A percentile compares a stretch with the other conserved stretches of the same genome.
Conservation (phyloP, 495 filamentous ascomycete genomes). For the Podospora australis region DNA sequence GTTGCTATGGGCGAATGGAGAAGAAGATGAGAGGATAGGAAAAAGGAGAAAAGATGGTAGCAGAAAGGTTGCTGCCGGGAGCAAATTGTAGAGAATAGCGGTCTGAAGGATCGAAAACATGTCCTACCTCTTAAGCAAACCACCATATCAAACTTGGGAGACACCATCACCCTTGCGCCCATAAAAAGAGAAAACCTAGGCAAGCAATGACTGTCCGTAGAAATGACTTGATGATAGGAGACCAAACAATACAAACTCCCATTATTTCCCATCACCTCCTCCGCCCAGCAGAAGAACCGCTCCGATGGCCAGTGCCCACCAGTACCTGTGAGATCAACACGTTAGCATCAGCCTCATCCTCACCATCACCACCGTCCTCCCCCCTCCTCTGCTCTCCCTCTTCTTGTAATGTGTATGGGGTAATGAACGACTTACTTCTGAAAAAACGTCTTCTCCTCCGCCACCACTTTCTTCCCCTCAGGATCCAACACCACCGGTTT, state of each 20-base stretch:
- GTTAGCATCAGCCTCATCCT: constrained; percentile 1
- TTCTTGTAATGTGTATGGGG: not conserved
- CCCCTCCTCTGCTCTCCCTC: not conserved
- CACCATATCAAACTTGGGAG: not conserved
- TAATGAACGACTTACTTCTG: constrained; percentile 68
- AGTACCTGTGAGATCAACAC: constrained; percentile 39
- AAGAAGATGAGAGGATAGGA: too few relatives aligned
- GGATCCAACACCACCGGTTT: constrained; percentile 56
- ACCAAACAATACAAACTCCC: constrained; percentile 1
- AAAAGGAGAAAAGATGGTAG: not conserved
- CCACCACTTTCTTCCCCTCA: constrained; percentile 52
- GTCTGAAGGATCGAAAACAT: not conserved
- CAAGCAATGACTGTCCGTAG: not conserved
- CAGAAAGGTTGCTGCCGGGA: not conserved
- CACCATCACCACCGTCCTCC: not conserved
- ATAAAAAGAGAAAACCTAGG: not conserved
- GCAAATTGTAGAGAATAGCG: not conserved
- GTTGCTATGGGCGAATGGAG: too few relatives aligned
- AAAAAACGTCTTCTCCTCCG: constrained; percentile 60
- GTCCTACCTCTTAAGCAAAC: not conserved
- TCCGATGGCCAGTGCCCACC: constrained; percentile 46
- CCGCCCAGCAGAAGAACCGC: constrained; percentile 30
- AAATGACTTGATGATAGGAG: not conserved
- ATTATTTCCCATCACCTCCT: constrained; percentile 37
- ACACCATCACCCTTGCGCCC: not conserved